A percentile compares a stretch with the other conserved stretches of the same genome.
These are phyloP conservation scores for Pouteria glomerata DNA, from an alignment of 148 eudicot genomes.

Conservation along the genomic window DNA sequence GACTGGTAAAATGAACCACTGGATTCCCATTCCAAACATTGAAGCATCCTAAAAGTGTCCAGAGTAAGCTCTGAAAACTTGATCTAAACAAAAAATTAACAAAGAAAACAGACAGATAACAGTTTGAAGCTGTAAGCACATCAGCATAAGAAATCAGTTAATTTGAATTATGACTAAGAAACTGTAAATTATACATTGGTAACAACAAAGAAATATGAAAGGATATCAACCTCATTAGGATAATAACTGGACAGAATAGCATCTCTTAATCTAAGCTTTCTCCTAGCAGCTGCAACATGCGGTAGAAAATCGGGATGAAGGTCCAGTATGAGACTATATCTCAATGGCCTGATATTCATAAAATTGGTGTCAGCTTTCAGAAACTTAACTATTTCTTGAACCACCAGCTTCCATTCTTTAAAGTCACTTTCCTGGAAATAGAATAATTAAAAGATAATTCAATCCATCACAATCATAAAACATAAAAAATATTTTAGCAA, in stretches of 20 bases:
- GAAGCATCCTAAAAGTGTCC: constrained; percentile 85
- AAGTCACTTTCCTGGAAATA: constrained; percentile 74
- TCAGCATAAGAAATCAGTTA: neutral
- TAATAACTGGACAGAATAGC: constrained; percentile 81
- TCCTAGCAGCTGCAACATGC: constrained; percentile 44
- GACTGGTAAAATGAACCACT: constrained; percentile 75
- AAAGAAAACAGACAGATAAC: neutral
- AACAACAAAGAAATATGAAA: neutral
- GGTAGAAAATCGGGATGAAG: constrained; percentile 75
- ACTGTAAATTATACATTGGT: neutral
- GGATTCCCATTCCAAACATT: constrained; percentile 93
- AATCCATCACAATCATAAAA: constrained; percentile 10
- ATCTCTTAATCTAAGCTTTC: constrained; percentile 71
- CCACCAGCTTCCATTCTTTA: constrained; percentile 90
- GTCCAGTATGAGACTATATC: constrained; percentile 79
- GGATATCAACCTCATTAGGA: constrained; percentile 63
- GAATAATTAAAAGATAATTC: constrained; percentile 22
- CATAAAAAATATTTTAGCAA: neutral
- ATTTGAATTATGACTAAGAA: neutral
- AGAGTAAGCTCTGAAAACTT: constrained; percentile 84
- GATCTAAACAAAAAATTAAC: constrained; percentile 36
- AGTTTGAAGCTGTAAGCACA: neutral
- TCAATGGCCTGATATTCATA: constrained; percentile 85
- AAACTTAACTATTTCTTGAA: constrained; percentile 85
- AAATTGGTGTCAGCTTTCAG: constrained; percentile 86